These are phyloP conservation scores for Lentinula sp. DNA, from an alignment of 768 basidiomycete genomes.

Conservation along the genomic window DNA sequence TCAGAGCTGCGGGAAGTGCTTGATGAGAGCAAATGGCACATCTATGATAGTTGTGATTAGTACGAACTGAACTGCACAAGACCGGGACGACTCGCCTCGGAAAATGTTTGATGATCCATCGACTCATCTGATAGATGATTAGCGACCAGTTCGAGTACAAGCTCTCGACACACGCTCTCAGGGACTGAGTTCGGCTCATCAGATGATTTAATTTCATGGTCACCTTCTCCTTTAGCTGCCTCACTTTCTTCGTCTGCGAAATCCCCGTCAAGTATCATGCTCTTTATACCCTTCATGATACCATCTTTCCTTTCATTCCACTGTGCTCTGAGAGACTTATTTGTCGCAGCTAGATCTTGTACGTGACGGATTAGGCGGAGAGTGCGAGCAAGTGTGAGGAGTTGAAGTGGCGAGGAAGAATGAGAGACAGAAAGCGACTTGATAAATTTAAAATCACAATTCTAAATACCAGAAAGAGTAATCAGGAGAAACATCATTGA, in stretches of 20 bases:
- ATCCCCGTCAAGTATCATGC: conserved; percentile 25
- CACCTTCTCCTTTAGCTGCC: neutral
- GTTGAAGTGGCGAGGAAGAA: conserved; percentile 7
- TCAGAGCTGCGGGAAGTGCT: conserved; percentile 20
- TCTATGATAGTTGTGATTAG: conserved; percentile 32
- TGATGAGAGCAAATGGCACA: conserved; percentile 75
- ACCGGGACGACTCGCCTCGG: conserved; percentile 38
- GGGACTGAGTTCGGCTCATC: conserved; percentile 27
- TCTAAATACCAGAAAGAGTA: conserved; percentile 28
- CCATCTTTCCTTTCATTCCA: conserved; percentile 57
- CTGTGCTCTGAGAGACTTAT: conserved; percentile 61
- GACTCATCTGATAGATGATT: conserved; percentile 52
- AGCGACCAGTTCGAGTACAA: conserved; percentile 63
- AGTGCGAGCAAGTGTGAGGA: conserved; percentile 64
- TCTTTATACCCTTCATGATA: conserved; percentile 53
- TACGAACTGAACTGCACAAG: neutral
- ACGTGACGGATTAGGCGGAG: conserved; percentile 61
- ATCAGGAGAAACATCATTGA: neutral
- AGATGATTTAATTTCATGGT: neutral
- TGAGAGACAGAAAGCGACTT: neutral
- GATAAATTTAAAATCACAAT: conserved; percentile 28
- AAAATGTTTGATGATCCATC: conserved; percentile 56
- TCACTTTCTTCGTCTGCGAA: neutral
- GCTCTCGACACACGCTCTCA: conserved; percentile 58
- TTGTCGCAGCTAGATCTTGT: conserved; percentile 64